Conservation (phyloP, 176 grass and related monocot genomes). For the Hsuehochloa calcarea region DNA sequence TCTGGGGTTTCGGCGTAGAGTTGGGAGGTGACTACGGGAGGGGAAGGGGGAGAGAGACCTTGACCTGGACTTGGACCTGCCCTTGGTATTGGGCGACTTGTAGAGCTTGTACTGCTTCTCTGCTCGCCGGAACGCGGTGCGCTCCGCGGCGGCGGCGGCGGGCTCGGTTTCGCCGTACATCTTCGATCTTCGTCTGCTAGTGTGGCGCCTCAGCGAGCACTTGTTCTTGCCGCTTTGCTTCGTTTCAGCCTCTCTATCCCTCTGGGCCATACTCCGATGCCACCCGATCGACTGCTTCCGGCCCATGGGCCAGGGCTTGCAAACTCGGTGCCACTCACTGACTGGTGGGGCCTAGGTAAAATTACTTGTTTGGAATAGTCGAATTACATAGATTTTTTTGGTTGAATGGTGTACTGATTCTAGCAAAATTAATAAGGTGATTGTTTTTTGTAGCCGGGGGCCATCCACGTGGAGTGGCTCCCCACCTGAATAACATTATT, state of each 20-base stretch:
- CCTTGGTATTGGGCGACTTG: constrained; percentile 51
- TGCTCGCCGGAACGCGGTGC: constrained; percentile 67
- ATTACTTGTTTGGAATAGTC: no score
- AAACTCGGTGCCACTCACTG: no score
- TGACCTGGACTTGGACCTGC: constrained; percentile 39
- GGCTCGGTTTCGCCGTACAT: constrained; percentile 54
- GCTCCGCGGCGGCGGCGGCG: constrained; percentile 41
- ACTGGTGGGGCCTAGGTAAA: neutral
- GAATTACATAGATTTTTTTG: no score
- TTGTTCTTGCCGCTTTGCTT: neutral
- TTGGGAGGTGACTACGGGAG: neutral
- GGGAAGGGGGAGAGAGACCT: neutral
- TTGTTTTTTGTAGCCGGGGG: no score
- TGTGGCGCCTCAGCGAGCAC: neutral
- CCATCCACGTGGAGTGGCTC: no score
- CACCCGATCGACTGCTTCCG: neutral
- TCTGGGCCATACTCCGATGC: neutral
- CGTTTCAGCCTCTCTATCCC: neutral
- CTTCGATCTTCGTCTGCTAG: constrained; percentile 30
- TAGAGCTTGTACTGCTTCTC: constrained; percentile 95
- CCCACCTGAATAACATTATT: no score
- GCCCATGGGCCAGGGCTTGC: neutral
- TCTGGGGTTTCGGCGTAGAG: neutral
- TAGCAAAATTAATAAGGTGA: no score
- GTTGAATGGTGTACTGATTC: no score